phyloP scores from a whole-genome alignment of 2,329 filamentous ascomycete species.

The Microsporum ferrugineum region DNA sequence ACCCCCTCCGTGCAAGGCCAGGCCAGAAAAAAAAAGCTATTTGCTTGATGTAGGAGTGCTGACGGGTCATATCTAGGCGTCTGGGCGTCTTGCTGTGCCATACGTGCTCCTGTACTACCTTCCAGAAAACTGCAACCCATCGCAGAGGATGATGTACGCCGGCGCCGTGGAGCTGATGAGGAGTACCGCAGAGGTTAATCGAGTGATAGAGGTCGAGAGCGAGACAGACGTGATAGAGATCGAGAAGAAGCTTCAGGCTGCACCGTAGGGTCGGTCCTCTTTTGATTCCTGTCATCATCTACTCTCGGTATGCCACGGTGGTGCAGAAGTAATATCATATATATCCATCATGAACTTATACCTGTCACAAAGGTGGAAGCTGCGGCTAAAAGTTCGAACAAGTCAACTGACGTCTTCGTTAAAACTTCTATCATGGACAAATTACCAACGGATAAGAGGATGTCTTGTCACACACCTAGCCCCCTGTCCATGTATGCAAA shows the following conservation, averaged over 20 bases:
- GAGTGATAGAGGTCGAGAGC: constrained; percentile 72
- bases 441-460: background rate
- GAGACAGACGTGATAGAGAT: constrained; percentile 75
- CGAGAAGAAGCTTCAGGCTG: constrained; percentile 48
- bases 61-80: constrained; percentile 44
- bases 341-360: too few species aligned
- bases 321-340: too few species aligned
- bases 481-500: background rate
- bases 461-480: background rate
- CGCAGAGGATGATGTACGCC: constrained; percentile 86
- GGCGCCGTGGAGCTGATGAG: constrained; percentile 93
- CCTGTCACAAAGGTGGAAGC: too few species aligned
- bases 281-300: too few species aligned
- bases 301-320: too few species aligned
- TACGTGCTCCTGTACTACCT: constrained; percentile 95
- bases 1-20: background rate
- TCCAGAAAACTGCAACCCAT: constrained; percentile 77
- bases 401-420: background rate
- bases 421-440: background rate
- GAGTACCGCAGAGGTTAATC: constrained; percentile 80
- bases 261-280: background rate
- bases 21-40: background rate
- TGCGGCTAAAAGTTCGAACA: too few species aligned
- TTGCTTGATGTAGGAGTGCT: background rate
- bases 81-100: constrained; percentile 74